Percentiles rank a stretch among this genome's conserved stretches.
These are phyloP conservation scores for Hydrangea macrophylla DNA, from an alignment of 148 eudicot species.

Conservation along the genomic window DNA sequence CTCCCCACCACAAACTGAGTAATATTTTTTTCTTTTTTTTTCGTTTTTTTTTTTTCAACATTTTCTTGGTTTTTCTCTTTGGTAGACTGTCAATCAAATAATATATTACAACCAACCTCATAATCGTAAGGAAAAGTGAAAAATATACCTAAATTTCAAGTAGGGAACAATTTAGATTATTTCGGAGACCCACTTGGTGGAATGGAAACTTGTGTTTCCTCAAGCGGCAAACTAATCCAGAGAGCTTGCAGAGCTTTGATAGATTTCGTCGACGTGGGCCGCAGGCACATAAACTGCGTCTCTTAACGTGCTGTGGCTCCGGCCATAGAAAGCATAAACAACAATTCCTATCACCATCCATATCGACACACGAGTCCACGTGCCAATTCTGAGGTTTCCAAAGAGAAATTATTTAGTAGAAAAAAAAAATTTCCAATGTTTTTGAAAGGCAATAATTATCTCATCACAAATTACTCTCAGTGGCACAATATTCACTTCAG, in stretches of 20 bases:
- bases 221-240: slow-evolving; percentile 13
- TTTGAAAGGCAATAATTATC: too few species aligned
- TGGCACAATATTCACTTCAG: too few species aligned
- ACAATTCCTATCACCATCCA: slow-evolving; percentile 69
- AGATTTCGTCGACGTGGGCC: slow-evolving; percentile 64
- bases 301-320: slow-evolving; percentile 60
- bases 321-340: slow-evolving; percentile 68
- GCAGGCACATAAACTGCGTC: slow-evolving; percentile 82
- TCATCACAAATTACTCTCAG: too few species aligned
- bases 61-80: too few species aligned
- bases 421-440: too few species aligned
- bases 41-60: not conserved
- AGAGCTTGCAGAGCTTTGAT: slow-evolving; percentile 29
- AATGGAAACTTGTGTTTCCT: not conserved
- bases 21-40: too few species aligned
- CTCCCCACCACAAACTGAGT: not conserved
- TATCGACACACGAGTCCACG: slow-evolving; percentile 83
- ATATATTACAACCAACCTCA: not conserved
- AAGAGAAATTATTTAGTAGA: too few species aligned
- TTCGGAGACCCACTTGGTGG: not conserved
- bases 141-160: not conserved
- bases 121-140: not conserved
- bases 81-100: not conserved
- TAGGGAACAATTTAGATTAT: not conserved
- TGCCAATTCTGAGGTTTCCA: slow-evolving; percentile 38